Evolutionary conservation across 1,284 basidiomycete species (phyloP).

Genomic region (Malassezia cuniculi): DNA sequence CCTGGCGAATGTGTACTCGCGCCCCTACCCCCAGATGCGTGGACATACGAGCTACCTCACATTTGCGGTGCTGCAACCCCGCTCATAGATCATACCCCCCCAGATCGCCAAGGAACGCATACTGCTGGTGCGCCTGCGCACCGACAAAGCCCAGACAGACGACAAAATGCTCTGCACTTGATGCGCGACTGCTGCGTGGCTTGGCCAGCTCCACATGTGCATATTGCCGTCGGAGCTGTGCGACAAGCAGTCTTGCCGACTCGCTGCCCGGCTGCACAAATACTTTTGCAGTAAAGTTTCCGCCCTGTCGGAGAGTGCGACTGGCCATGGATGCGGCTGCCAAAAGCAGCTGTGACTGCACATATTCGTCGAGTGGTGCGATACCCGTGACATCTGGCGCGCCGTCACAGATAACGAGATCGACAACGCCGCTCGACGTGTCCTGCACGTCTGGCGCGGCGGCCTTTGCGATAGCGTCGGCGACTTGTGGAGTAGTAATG

Average conservation of each 20-base stretch:
- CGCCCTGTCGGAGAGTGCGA: slow-evolving; percentile 49
- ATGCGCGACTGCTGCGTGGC: slow-evolving; percentile 38
- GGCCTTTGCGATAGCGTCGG: slow-evolving; percentile 49
- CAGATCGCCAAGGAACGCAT: slow-evolving; percentile 11
- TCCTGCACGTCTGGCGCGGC: slow-evolving; percentile 7
- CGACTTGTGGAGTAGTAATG: slow-evolving; percentile 52
- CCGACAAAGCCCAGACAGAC: slow-evolving; percentile 48
- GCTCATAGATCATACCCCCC: slow-evolving; percentile 13
- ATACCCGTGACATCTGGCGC: slow-evolving; percentile 54
- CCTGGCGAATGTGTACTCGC: slow-evolving; percentile 8
- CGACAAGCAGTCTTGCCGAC: slow-evolving; percentile 18
- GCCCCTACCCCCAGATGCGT: slow-evolving; percentile 27
- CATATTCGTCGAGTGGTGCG: slow-evolving; percentile 52
- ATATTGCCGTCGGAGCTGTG: slow-evolving; percentile 47
- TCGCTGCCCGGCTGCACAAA: slow-evolving; percentile 42
- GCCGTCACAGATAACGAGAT: slow-evolving; percentile 53
- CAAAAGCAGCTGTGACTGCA: slow-evolving; percentile 52
- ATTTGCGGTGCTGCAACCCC: slow-evolving; percentile 38
- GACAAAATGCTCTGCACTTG: slow-evolving; percentile 50
- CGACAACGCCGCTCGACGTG: slow-evolving; percentile 47
- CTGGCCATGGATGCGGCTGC: slow-evolving; percentile 51
- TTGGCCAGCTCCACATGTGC: slow-evolving; percentile 46
- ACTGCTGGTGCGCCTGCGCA: background rate
- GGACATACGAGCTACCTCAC: slow-evolving; percentile 43
- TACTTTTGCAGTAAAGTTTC: slow-evolving; percentile 53